Base-by-base conservation (phyloP, 768 basidiomycete genomes). In the Collybia sordida region DNA sequence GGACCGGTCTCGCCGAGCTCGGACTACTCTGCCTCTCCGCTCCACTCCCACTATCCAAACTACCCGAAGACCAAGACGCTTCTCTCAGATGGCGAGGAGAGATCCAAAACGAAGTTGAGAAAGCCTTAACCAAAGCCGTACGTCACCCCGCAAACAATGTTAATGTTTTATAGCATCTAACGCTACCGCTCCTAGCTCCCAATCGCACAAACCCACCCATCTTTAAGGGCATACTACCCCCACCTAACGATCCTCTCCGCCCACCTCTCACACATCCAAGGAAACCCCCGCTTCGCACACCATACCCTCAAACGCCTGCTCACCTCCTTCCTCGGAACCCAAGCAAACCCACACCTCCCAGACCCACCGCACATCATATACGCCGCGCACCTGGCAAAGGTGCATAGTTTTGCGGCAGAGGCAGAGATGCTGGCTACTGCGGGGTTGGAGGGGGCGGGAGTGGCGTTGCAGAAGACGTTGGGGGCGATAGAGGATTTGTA, bases 121-220 rank as follows among this genome's bases (percentile, higher is more conserved):
- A 75, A 49, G 83, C 86, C 9, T 71, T 88, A 14, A 80, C 79
- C 14, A 86, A 85, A 68, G 88, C 84, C 49, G 86, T 90, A 51
- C 65, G 86, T 75, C 38, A 35, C 15, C 2, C 25, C 31, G 17
- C 19, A 35, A 9, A 39, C 1, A 4, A 23, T 1, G 27, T n/a
- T 41, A 49, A 46, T 46, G 22, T 36, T 17, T 46, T 27, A 27
- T 5, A 27, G 11, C 6, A 27, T 27, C 27, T 27, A 27, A 27
- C 27, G 27, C 27, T 11, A n/a, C 19, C 21, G 9, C 40, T 41
- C 23, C 17, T 54, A 82, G 82, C 65, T 79, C 9, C 61, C 78
- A 27, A 72, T 87, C 48, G 71, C 85, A 0, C 80, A 83, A 62
- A 84, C 83, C 68, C 84, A 86, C 57, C 85, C 88, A 2, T 77